Evolutionary conservation across 805 yeast genomes (phyloP).

Genomic region (Metschnikowia koreensis): DNA sequence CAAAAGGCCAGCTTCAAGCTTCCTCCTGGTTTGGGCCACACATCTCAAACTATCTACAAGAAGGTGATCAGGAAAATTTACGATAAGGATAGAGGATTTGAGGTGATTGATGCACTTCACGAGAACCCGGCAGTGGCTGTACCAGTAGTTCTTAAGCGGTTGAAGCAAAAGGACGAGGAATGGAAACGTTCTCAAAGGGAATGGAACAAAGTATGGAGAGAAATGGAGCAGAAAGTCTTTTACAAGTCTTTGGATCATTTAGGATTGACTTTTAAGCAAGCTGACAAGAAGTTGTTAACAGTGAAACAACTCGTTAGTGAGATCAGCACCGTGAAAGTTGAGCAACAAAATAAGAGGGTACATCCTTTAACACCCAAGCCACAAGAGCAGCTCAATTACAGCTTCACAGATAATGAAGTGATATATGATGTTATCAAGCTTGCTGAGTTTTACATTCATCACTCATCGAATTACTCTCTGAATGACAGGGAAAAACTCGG

Average conservation of each 20-base stretch:
- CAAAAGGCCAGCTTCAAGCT: constrained; percentile 83
- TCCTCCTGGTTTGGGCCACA: constrained; percentile 92
- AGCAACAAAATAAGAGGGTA: constrained; percentile 80
- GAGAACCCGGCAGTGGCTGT: constrained; percentile 94
- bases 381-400: constrained; percentile 65
- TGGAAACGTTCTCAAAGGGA: constrained; percentile 98
- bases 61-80: constrained; percentile 90
- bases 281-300: constrained; percentile 88
- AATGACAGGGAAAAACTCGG: constrained; percentile 77
- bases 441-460: constrained; percentile 62
- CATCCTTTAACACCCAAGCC: constrained; percentile 87
- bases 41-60: constrained; percentile 86
- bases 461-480: constrained; percentile 71
- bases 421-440: constrained; percentile 72
- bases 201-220: constrained; percentile 99
- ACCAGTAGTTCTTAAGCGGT: constrained; percentile 85
- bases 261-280: constrained; percentile 94
- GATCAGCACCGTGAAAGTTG: constrained; percentile 87
- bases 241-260: constrained; percentile 92
- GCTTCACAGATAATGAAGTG: constrained; percentile 63
- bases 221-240: constrained; percentile 91
- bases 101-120: constrained; percentile 92
- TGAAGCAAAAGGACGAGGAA: constrained; percentile 97
- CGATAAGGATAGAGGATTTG: constrained; percentile 92
- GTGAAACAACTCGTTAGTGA: constrained; percentile 89